A percentile compares a stretch with the other conserved stretches of the same genome.
Evolutionary conservation across 768 basidiomycete species (phyloP).

Genomic region (Mycena sanguinolenta): DNA sequence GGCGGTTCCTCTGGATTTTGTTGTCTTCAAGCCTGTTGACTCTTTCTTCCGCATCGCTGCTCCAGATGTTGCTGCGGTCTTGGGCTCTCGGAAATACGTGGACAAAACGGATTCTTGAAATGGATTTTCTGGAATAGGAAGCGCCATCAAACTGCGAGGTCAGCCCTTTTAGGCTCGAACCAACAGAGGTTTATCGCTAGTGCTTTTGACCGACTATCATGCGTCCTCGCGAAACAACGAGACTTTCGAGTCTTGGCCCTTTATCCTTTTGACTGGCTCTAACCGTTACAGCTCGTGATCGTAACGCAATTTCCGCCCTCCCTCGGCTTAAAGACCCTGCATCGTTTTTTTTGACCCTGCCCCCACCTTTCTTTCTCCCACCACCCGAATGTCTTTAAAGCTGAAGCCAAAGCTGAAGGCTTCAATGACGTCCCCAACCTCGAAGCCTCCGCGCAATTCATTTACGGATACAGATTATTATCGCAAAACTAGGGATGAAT

Average conservation of each 20-base stretch:
- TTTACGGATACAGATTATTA: constrained; percentile 32
- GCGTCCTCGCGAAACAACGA: no score
- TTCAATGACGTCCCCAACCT: neutral
- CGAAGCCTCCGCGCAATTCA: constrained; percentile 27
- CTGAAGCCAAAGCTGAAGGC: constrained; percentile 2
- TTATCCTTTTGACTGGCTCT: constrained; percentile 3
- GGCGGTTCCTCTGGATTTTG: neutral
- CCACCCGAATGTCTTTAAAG: constrained; percentile 6
- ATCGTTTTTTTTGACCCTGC: neutral
- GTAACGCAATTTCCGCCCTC: neutral
- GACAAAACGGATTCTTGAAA: neutral
- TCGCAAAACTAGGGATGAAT: constrained; percentile 25
- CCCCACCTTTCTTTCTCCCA: neutral
- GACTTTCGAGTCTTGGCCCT: no score
- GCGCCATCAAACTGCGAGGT: neutral
- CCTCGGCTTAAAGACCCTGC: neutral
- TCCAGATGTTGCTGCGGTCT: neutral
- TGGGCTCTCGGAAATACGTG: neutral
- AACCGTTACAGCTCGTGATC: neutral
- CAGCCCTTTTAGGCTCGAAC: no score
- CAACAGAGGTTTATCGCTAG: no score
- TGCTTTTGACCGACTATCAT: no score
- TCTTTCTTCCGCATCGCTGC: neutral
- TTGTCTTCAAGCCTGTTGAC: no score
- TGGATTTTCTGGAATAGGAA: constrained; percentile 4